These are phyloP conservation scores for Hypericum androsaemum DNA, from an alignment of 345 rosid genomes.

Conservation along the genomic window DNA sequence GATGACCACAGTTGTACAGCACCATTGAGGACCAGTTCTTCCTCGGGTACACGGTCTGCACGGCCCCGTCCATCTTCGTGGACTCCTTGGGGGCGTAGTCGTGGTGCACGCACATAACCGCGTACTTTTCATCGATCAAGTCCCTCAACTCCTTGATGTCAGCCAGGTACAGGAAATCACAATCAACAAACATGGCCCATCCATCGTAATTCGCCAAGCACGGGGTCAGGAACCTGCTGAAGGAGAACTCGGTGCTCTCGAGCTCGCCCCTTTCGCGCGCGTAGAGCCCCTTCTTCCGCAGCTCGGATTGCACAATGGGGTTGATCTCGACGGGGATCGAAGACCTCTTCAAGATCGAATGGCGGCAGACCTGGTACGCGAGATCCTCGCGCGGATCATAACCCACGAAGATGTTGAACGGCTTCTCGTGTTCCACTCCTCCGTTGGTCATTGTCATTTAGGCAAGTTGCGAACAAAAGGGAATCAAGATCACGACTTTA, in stretches of 20 bases:
- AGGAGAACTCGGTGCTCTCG: slow-evolving; percentile 99
- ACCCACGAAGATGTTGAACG: slow-evolving; percentile 77
- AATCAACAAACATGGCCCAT: slow-evolving; percentile 98
- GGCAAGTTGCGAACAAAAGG: background rate
- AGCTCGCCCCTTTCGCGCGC: slow-evolving; percentile 71
- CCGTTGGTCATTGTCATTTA: background rate
- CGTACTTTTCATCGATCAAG: slow-evolving; percentile 71
- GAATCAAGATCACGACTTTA: background rate
- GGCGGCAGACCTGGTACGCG: slow-evolving; percentile 75
- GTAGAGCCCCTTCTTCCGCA: slow-evolving; percentile 55
- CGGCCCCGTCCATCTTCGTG: slow-evolving; percentile 94
- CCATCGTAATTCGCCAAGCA: slow-evolving; percentile 64
- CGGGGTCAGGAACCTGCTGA: slow-evolving; percentile 82
- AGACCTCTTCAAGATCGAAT: slow-evolving; percentile 61
- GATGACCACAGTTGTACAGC: slow-evolving; percentile 84
- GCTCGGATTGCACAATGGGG: slow-evolving; percentile 78
- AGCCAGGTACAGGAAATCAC: slow-evolving; percentile 78
- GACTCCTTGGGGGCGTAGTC: slow-evolving; percentile 86
- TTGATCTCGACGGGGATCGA: slow-evolving; percentile 73
- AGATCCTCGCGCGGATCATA: slow-evolving; percentile 84
- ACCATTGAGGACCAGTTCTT: slow-evolving; percentile 99
- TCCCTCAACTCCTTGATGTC: slow-evolving; percentile 75
- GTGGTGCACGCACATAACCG: slow-evolving; percentile 91
- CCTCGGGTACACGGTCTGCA: slow-evolving; percentile 87
- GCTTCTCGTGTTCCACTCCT: background rate